These are phyloP conservation scores for Herpetomonas samuelpessoai DNA, from an alignment of 208 protist species.

Conservation along the genomic window DNA sequence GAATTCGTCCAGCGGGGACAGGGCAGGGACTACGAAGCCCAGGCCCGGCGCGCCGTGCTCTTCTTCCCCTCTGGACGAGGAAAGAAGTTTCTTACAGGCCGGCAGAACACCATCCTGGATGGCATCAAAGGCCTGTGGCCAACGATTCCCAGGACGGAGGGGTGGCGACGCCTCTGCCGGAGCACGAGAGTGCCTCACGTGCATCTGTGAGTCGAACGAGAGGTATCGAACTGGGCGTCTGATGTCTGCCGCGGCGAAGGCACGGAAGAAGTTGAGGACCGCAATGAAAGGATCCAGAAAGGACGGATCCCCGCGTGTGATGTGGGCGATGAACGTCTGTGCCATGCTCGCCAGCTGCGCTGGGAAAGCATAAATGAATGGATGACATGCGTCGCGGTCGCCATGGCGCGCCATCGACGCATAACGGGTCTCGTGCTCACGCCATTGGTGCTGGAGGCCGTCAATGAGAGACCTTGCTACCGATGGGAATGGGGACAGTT, in stretches of 20 bases:
- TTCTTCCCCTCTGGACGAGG: neutral
- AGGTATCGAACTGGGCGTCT: no score
- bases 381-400: no score
- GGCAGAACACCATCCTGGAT: neutral
- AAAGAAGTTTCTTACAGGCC: no score
- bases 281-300: conserved; percentile 79
- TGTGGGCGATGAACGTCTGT: conserved; percentile 29
- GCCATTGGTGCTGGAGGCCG: conserved; percentile 45
- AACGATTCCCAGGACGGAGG: no score
- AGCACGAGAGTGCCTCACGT: no score
- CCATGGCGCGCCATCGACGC: no score
- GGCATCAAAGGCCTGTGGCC: neutral
- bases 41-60: neutral
- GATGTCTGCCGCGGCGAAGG: conserved; percentile 10
- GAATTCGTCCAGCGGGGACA: conserved; percentile 16
- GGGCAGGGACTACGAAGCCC: conserved; percentile 2
- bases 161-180: no score
- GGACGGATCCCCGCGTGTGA: conserved; percentile 26
- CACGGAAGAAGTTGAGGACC: conserved; percentile 57
- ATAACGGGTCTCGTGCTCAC: no score
- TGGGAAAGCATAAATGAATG: conserved; percentile 41
- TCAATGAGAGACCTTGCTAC: conserved; percentile 61
- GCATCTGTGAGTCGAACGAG: no score
- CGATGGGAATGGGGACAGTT: conserved; percentile 65
- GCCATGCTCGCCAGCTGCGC: conserved; percentile 25